Base-by-base conservation (phyloP, 2,329 filamentous ascomycete genomes). In the Dryadomyces quercus-mongolicae region DNA sequence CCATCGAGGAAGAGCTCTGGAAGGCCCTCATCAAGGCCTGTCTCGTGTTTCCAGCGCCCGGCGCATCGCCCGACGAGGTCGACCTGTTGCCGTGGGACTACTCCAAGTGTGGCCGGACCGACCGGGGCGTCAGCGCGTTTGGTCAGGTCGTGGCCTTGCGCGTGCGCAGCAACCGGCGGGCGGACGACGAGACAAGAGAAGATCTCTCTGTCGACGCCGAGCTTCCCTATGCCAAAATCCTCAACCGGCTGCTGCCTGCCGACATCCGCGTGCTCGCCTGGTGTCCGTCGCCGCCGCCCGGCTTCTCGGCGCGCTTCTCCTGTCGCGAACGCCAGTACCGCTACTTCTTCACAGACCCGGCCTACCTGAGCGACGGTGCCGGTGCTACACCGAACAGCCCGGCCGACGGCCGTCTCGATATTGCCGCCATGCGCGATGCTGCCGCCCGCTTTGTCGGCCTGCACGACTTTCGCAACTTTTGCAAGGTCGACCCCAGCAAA, bases 331-430 rank as follows among this genome's bases (percentile, higher is more conserved):
- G 93, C 21, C 85, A 87, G 60, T 98, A 98, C 72, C 84, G 88
- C 55, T 98, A 98, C 70, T 97, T 95, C 74, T 98, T 98, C 73
- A 97, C 93, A 0, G 89, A 96, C 66, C 93, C 93, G 0, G 88
- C 86, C 1, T 95, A 89, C 64, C 73, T 81, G 89, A 0, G 74
- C 80, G 5, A 81, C 85, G 0, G 38, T 36, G 46, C 49, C 22
- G 40, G 38, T 40, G 48, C 49, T 20, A 43, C 63, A 22, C 44
- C 53, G 61, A 59, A n/a, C n/a, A n/a, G 61, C 54, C 59, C 40
- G 57, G 16, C 3, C 54, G 79, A 78, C 59, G 91, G 90, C 38
- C 93, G 86, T 82, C 78, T 98, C 7, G 85, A 97, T 69, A 86
- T 97, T 54, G 83, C 82, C 0, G 85, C 85, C 40, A 98, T 98